phyloP scores from a whole-genome alignment of 2,329 filamentous ascomycete genomes.

The Mycogone perniciosa region DNA sequence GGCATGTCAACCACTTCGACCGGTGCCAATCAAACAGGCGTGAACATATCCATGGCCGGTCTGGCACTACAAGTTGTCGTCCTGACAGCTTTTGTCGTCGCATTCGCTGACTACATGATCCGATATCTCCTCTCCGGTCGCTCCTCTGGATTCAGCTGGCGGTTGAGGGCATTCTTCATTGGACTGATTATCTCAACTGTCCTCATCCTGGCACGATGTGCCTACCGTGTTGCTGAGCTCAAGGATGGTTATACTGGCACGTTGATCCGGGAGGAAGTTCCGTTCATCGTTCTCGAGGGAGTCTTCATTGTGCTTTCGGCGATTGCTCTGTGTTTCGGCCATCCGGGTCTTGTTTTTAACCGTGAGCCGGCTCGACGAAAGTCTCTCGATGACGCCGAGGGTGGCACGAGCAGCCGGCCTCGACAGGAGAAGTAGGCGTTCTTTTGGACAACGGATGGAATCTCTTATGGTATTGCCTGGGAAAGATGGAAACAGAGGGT shows the following conservation, averaged over 20 bases:
- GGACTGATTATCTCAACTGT: constrained; percentile 49
- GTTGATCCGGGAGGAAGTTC: constrained; percentile 45
- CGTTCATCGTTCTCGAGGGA: constrained; percentile 51
- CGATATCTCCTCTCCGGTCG: constrained; percentile 32
- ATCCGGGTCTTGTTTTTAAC: constrained; percentile 36
- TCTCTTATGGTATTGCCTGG: not conserved
- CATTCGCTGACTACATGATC: constrained; percentile 45
- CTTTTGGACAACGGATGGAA: too few relatives aligned
- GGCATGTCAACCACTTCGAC: constrained; percentile 40
- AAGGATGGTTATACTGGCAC: constrained; percentile 53
- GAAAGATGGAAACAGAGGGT: not conserved
- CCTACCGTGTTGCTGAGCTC: constrained; percentile 61
- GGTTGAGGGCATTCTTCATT: constrained; percentile 41
- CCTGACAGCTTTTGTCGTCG: constrained; percentile 43
- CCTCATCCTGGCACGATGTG: constrained; percentile 55
- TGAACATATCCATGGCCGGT: constrained; percentile 41
- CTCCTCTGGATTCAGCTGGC: constrained; percentile 20
- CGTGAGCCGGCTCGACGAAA: constrained; percentile 9
- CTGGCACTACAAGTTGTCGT: constrained; percentile 54
- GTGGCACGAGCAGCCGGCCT: not conserved
- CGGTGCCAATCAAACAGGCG: constrained; percentile 33
- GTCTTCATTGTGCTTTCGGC: constrained; percentile 32
- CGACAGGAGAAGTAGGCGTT: not conserved
- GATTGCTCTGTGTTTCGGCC: constrained; percentile 32
- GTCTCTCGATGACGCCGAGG: constrained; percentile 20